phyloP scores from a whole-genome alignment of 2,329 filamentous ascomycete species.

The Akanthomyces uredinophilus region DNA sequence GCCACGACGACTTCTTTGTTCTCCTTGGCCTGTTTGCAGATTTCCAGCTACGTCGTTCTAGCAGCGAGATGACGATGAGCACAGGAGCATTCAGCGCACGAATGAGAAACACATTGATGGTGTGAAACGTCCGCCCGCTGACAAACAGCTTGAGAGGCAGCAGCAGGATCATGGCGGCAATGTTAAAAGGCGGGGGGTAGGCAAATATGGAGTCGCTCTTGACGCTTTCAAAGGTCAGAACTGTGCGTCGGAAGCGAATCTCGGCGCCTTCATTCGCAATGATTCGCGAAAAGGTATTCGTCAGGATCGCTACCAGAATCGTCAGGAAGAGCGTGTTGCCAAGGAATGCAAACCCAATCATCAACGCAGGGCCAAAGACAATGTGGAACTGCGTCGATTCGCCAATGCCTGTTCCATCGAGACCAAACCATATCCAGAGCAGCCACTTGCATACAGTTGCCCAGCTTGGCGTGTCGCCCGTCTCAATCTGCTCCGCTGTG shows the following conservation, averaged over 20 bases:
- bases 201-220: slow-evolving; percentile 35
- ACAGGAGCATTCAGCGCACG: slow-evolving; percentile 59
- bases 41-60: slow-evolving; percentile 50
- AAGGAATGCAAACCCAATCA: slow-evolving; percentile 68
- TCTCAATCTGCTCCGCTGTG: slow-evolving; percentile 23
- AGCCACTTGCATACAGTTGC: slow-evolving; percentile 68
- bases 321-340: slow-evolving; percentile 72
- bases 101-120: slow-evolving; percentile 62
- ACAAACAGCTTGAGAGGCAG: slow-evolving; percentile 61
- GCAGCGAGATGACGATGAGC: slow-evolving; percentile 54
- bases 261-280: slow-evolving; percentile 65
- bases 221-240: slow-evolving; percentile 69
- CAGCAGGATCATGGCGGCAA: slow-evolving; percentile 57
- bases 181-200: slow-evolving; percentile 44
- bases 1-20: slow-evolving; percentile 20
- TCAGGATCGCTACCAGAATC: slow-evolving; percentile 68
- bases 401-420: slow-evolving; percentile 56
- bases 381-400: slow-evolving; percentile 56
- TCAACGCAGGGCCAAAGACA: slow-evolving; percentile 61
- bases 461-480: slow-evolving; percentile 31
- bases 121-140: slow-evolving; percentile 62
- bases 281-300: slow-evolving; percentile 66
- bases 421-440: slow-evolving; percentile 74
- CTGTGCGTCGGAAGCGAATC: slow-evolving; percentile 65
- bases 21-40: slow-evolving; percentile 16